phyloP scores from a whole-genome alignment of 2,329 filamentous ascomycete species.

The Mycosphaerella sp. region DNA sequence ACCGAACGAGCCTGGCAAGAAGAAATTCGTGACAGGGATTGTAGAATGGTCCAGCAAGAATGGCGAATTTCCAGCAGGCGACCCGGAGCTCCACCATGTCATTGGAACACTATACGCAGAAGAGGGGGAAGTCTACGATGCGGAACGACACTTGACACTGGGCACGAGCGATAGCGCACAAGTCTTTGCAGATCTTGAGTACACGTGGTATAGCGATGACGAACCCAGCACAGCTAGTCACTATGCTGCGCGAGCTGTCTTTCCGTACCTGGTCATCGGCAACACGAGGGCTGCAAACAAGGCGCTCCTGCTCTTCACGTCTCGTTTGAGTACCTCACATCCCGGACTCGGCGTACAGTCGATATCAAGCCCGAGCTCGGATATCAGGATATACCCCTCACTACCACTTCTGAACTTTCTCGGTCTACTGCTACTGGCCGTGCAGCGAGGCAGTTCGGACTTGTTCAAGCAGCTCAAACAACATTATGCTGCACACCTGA shows the following conservation, averaged over 20 bases:
- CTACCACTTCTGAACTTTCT: conserved; percentile 95
- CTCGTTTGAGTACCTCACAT: conserved; percentile 54
- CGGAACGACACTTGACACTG: conserved; percentile 80
- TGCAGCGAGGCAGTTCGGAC: conserved; percentile 71
- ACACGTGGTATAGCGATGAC: conserved; percentile 86
- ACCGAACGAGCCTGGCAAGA: conserved; percentile 77
- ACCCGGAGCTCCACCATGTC: conserved; percentile 91
- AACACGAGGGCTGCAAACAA: conserved; percentile 86
- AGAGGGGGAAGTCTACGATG: conserved; percentile 87
- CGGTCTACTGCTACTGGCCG: conserved; percentile 71
- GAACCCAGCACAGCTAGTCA: conserved; percentile 79
- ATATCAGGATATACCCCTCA: conserved; percentile 74
- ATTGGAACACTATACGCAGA: conserved; percentile 83
- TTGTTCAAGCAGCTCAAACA: conserved; percentile 73
- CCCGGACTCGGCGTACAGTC: conserved; percentile 67
- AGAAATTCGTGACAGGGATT: conserved; percentile 84
- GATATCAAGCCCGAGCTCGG: conserved; percentile 66
- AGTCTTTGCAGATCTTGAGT: conserved; percentile 75
- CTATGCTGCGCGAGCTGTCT: conserved; percentile 77
- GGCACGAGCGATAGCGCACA: conserved; percentile 85
- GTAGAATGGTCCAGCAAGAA: conserved; percentile 82
- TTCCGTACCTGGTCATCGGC: conserved; percentile 84
- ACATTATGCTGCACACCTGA: conserved; percentile 74
- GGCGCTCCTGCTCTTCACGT: conserved; percentile 69
- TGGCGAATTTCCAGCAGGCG: conserved; percentile 82